phyloP scores from a whole-genome alignment of 306 rosid genomes.

The Cucumis melo region DNA sequence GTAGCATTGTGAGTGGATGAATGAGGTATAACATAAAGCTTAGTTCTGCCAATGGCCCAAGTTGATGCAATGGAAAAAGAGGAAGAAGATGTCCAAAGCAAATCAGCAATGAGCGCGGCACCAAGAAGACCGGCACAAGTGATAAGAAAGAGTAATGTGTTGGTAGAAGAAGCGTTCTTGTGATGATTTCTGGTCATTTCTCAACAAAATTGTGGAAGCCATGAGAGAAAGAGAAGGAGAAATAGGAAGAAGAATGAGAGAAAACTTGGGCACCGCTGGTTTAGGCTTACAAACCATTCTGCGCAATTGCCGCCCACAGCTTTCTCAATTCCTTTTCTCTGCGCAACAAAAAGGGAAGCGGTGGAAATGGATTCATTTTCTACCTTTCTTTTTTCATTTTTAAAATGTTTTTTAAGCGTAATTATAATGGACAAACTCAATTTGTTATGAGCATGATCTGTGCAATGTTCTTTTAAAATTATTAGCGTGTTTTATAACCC shows the following conservation, averaged over 20 bases:
- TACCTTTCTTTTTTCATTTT: not conserved
- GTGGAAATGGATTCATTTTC: not conserved
- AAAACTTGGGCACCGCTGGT: constrained; percentile 52
- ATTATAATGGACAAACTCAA: no score
- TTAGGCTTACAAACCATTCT: constrained; percentile 17
- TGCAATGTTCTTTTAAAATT: no score
- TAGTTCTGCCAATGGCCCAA: constrained; percentile 20
- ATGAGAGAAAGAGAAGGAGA: not conserved
- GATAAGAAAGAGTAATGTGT: constrained; percentile 20
- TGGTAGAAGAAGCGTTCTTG: constrained; percentile 15
- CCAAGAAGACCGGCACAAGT: constrained; percentile 27
- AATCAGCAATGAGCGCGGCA: constrained; percentile 27
- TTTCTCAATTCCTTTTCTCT: not conserved
- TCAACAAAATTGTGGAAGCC: not conserved
- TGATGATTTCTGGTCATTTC: constrained; percentile 32
- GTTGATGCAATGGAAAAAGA: constrained; percentile 27
- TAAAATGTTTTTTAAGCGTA: no score
- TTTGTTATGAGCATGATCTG: no score
- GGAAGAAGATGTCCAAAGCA: constrained; percentile 47
- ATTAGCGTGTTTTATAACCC: no score
- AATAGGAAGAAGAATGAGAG: not conserved
- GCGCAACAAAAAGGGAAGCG: not conserved
- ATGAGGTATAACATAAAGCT: constrained; percentile 17
- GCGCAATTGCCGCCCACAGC: not conserved
- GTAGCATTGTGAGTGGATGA: not conserved